phyloP scores from a whole-genome alignment of 257 asterid genomes.

The Gardenia jasminoides region DNA sequence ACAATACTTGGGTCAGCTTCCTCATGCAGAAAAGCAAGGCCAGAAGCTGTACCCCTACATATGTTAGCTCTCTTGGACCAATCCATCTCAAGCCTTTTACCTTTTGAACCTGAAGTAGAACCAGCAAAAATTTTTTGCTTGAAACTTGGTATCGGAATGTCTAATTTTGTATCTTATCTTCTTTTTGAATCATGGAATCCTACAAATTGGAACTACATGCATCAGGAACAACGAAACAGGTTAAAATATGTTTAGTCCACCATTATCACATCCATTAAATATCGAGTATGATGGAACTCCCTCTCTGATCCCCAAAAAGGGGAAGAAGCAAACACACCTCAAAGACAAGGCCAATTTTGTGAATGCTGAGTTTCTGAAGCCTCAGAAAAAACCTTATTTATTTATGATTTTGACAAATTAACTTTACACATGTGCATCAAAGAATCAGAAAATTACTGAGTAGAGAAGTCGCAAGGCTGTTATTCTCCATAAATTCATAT shows the following conservation, averaged over 20 bases:
- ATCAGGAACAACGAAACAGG: not conserved
- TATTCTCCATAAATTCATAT: slow-evolving; percentile 78
- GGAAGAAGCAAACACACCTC: not conserved
- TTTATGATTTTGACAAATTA: not conserved
- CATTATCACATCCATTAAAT: not conserved
- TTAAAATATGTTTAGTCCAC: not conserved
- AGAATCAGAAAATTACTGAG: slow-evolving; percentile 43
- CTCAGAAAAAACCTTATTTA: not conserved
- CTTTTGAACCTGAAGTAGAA: slow-evolving; percentile 44
- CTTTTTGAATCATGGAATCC: not conserved
- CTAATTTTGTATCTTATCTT: not conserved
- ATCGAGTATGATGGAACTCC: not conserved
- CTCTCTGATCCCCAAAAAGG: not conserved
- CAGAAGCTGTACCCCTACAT: slow-evolving; percentile 73
- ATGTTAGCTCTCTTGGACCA: slow-evolving; percentile 75
- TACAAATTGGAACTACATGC: not conserved
- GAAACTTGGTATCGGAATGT: not conserved
- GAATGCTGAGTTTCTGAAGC: not conserved
- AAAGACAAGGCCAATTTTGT: not conserved
- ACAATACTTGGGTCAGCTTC: slow-evolving; percentile 65
- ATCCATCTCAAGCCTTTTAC: slow-evolving; percentile 38
- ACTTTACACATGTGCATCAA: not conserved
- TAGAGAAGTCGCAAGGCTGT: slow-evolving; percentile 71
- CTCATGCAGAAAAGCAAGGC: slow-evolving; percentile 86
- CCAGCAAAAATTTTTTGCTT: not conserved